Evolutionary conservation across 352 stramenopile species (phyloP), one percentile per base, ranked within the genome.

Genomic region (Globisporangium iwayamae): DNA sequence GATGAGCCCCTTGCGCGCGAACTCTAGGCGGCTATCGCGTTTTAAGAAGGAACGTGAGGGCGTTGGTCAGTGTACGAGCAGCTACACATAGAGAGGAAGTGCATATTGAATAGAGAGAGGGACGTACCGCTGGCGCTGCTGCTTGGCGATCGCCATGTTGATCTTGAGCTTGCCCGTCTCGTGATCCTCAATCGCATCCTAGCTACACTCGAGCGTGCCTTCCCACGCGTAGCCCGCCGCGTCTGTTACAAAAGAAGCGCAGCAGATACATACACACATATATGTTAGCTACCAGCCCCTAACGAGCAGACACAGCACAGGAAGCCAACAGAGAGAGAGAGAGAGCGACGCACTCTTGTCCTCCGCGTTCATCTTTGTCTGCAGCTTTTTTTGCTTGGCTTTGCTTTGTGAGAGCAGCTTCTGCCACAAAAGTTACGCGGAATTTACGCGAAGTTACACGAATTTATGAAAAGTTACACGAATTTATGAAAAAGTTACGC

Each of bases 1-100:
- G 57, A 96, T 96, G 20, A 96, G 71, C n/a, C n/a, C n/a, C n/a
- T 91, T 91, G 18, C 85, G 85, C n/a, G 85, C 83, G 56, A 92
- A 91, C 68, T 93, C 81, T 13, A 93, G 63, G 32, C 82, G 81
- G 0, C 85, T 93, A 54, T 16, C 56, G 14, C n/a, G 13, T 32
- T 1, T 51, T 30, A 9, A n/a, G n/a, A n/a, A n/a, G n/a, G n/a
- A n/a, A n/a, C n/a, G n/a, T n/a, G n/a, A n/a, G n/a, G n/a, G n/a
- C n/a, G n/a, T n/a, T n/a, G n/a, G n/a, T n/a, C n/a, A n/a, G n/a
- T n/a, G n/a, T n/a, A 14, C 48, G 59, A 16, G 30, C 38, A 36
- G 54, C 36, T 16, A 36, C n/a, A 7, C 9, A 50, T 20, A 51
- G 5, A 51, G 43, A 50, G 43, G 3, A 5, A 10, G 28, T 30